Percentiles rank a stretch among this genome's conserved stretches.
phyloP scores from a whole-genome alignment of 2,329 filamentous ascomycete genomes.

The Talaromyces sp. region DNA sequence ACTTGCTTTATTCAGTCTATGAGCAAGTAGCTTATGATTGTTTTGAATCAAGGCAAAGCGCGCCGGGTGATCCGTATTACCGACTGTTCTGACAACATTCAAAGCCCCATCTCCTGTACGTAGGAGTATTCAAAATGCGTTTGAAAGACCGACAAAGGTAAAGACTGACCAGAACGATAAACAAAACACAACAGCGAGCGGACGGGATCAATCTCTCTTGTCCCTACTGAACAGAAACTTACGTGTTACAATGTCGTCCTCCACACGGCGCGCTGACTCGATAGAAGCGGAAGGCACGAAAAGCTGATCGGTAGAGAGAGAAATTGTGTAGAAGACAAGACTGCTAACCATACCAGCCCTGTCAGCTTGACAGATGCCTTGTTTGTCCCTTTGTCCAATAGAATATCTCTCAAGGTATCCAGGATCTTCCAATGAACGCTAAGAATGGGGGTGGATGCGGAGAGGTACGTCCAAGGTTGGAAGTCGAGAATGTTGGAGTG shows the following conservation, averaged over 20 bases:
- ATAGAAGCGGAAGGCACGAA: neutral
- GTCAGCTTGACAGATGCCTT: neutral
- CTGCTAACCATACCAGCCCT: neutral
- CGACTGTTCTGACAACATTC: neutral
- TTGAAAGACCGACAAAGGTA: slow-evolving; percentile 4
- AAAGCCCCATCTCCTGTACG: slow-evolving; percentile 1
- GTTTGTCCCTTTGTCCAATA: neutral
- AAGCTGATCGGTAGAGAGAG: neutral
- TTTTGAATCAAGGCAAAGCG: neutral
- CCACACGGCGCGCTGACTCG: neutral
- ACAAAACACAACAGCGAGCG: slow-evolving; percentile 11
- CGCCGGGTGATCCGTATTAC: neutral
- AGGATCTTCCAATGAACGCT: slow-evolving; percentile 4
- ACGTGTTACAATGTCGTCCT: slow-evolving; percentile 1
- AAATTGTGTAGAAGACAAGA: neutral
- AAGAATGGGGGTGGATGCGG: slow-evolving; percentile 13
- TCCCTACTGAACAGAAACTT: neutral
- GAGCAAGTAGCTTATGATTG: neutral
- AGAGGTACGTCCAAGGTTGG: slow-evolving; percentile 1
- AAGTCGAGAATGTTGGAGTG: slow-evolving; percentile 13
- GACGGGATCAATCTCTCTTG: slow-evolving; percentile 13
- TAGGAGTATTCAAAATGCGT: neutral
- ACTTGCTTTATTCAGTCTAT: neutral
- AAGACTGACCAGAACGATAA: slow-evolving; percentile 9
- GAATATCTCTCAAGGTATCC: slow-evolving; percentile 9